Conservation (phyloP, 805 yeast genomes). For the Zygotorulaspora florentina region DNA sequence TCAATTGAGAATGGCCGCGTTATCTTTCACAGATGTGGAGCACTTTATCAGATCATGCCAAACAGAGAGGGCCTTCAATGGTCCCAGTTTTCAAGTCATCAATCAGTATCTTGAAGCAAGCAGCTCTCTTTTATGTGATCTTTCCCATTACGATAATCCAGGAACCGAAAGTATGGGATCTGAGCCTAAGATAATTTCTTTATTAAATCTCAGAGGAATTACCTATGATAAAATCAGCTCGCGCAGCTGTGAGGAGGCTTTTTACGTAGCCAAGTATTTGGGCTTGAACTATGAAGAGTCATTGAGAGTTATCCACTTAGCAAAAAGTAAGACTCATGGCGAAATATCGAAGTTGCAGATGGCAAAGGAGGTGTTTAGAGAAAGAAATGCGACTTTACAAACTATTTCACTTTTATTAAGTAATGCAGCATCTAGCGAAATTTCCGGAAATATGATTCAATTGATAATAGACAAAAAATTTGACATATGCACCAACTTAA, state of each 20-base stretch:
- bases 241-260: constrained; percentile 39
- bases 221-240: constrained; percentile 37
- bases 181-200: background rate
- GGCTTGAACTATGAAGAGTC: constrained; percentile 43
- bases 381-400: constrained; percentile 48
- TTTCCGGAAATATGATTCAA: constrained; percentile 23
- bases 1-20: constrained; percentile 7
- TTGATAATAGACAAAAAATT: constrained; percentile 19
- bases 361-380: constrained; percentile 43
- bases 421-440: constrained; percentile 20
- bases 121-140: constrained; percentile 10
- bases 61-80: constrained; percentile 6
- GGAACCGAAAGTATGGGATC: background rate
- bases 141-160: constrained; percentile 11
- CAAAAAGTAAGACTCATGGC: constrained; percentile 37
- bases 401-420: constrained; percentile 35
- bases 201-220: constrained; percentile 40
- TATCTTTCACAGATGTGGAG: constrained; percentile 20
- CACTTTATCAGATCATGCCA: constrained; percentile 18
- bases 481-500: constrained; percentile 23
- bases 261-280: constrained; percentile 38
- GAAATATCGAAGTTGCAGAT: constrained; percentile 32
- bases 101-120: constrained; percentile 16
- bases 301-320: constrained; percentile 44
- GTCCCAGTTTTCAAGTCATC: constrained; percentile 14